phyloP scores from a whole-genome alignment of 192 early-diverging fungal genomes.

The Coemansia sp. region DNA sequence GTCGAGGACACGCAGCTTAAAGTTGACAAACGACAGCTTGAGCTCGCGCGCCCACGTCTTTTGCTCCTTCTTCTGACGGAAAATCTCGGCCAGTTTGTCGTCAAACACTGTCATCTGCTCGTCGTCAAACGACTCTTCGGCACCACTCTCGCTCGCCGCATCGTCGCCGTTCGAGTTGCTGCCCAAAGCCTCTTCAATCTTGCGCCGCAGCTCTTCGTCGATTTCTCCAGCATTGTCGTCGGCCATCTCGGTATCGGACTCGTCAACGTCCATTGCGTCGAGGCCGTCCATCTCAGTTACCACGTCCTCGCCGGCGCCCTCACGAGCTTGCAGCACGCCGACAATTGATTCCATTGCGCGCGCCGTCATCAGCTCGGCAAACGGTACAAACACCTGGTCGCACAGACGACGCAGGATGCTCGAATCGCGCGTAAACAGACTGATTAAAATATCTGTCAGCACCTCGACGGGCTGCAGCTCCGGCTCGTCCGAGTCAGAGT shows the following conservation, averaged over 20 bases:
- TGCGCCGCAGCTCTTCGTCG: constrained; percentile 75
- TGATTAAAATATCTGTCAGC: constrained; percentile 86
- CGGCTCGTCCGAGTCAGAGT: constrained; percentile 53
- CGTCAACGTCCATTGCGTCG: constrained; percentile 50
- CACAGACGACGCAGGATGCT: constrained; percentile 70
- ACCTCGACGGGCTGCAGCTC: constrained; percentile 86
- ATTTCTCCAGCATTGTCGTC: constrained; percentile 54
- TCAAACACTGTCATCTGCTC: constrained; percentile 90
- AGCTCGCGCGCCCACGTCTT: constrained; percentile 81
- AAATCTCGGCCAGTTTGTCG: constrained; percentile 90
- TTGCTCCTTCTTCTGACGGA: constrained; percentile 75
- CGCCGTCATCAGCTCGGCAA: constrained; percentile 72
- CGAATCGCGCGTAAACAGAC: constrained; percentile 83
- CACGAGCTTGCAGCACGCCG: constrained; percentile 64
- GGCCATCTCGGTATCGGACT: constrained; percentile 53
- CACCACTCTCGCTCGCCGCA: constrained; percentile 46
- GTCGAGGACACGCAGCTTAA: constrained; percentile 87
- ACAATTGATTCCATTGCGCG: constrained; percentile 73
- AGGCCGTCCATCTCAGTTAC: constrained; percentile 55
- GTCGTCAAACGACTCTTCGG: constrained; percentile 69
- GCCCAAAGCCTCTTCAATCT: constrained; percentile 70
- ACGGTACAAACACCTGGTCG: constrained; percentile 81
- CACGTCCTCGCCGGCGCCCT: constrained; percentile 60
- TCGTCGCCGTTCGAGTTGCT: constrained; percentile 38
- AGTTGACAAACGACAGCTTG: constrained; percentile 79